Evolutionary conservation across 352 stramenopile genomes (phyloP), one percentile per base, ranked within the genome.

Genomic region (Lagenidium giganteum): DNA sequence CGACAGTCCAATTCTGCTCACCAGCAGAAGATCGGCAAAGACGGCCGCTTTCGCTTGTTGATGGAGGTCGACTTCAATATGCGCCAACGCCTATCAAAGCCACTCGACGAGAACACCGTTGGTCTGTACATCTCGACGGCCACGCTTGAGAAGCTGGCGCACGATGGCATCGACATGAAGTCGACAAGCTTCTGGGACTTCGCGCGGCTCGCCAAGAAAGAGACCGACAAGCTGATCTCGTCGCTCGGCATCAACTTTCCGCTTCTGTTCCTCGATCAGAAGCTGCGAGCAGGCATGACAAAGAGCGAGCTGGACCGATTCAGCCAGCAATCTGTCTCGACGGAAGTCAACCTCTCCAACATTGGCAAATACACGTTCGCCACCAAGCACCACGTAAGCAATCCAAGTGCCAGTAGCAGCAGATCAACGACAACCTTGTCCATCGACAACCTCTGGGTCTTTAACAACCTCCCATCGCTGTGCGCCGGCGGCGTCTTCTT

Each of bases 61-160:
- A 51, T 70, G 40, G 37, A 61, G 34, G 42, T 67, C 17, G 57
- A 68, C 37, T 63, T 64, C 22, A 70, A 80, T 49, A 78, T 83
- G 67, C 65, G 67, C 2, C 44, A 47, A 2, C 62, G 66, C 24
- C 57, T 80, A 1, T 52, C 53, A 2, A 39, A 62, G 22, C 58
- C 65, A 2, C 48, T 55, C n/a, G 46, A 61, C 8, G 51, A 61
- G 11, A 40, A 66, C 18, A 49, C 53, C 16, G 47, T 83, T 8
- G 70, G 70, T 4, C 51, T 63, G 42, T 80, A 61, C 47, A 64
- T 54, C 23, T 58, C 53, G 3, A 53, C 52, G 0, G 47, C 39
- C 6, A 47, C 57, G 18, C 20, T 69, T 1, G 49, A 61, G 2
- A 40, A 40, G 34, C 45, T 71, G 4, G 33, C 28, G 22, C 48